Percentiles rank a stretch among this genome's conserved stretches.
phyloP scores from a whole-genome alignment of 805 yeast genomes.

The Saccharomycopsis javanensis region DNA sequence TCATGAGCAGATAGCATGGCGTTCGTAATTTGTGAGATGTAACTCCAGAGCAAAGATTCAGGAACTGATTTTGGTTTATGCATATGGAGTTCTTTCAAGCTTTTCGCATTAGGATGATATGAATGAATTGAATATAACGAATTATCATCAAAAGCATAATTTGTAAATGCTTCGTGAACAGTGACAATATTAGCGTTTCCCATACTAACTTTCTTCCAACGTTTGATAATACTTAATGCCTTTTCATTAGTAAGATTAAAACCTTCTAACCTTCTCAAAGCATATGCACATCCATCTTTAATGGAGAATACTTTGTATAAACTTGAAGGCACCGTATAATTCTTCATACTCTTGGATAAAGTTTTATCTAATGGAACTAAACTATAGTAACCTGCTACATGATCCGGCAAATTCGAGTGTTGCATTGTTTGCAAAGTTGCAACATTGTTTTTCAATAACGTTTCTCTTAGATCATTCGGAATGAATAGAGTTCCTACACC shows the following conservation, averaged over 20 bases:
- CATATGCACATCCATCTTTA: constrained; percentile 66
- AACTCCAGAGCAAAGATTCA: constrained; percentile 61
- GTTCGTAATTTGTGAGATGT: constrained; percentile 61
- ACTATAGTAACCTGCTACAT: constrained; percentile 75
- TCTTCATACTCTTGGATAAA: constrained; percentile 24
- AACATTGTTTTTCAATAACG: constrained; percentile 62
- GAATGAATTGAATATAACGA: constrained; percentile 76
- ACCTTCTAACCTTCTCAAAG: constrained; percentile 63
- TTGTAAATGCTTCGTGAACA: constrained; percentile 74
- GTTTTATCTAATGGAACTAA: constrained; percentile 66
- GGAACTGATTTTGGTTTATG: constrained; percentile 23
- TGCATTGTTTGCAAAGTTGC: constrained; percentile 65
- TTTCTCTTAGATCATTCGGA: constrained; percentile 60
- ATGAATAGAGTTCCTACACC: constrained; percentile 62
- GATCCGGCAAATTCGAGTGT: constrained; percentile 55
- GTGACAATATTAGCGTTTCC: constrained; percentile 47
- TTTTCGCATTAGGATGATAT: constrained; percentile 67
- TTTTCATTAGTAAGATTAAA: constrained; percentile 45
- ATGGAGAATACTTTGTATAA: constrained; percentile 76
- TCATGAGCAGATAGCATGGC: constrained; percentile 63
- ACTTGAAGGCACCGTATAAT: constrained; percentile 47
- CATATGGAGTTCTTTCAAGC: constrained; percentile 62
- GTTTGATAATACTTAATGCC: constrained; percentile 50
- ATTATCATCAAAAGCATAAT: constrained; percentile 73
- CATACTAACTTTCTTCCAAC: constrained; percentile 51